Conservation (phyloP, 257 asterid species). For the Petrea volubilis region DNA sequence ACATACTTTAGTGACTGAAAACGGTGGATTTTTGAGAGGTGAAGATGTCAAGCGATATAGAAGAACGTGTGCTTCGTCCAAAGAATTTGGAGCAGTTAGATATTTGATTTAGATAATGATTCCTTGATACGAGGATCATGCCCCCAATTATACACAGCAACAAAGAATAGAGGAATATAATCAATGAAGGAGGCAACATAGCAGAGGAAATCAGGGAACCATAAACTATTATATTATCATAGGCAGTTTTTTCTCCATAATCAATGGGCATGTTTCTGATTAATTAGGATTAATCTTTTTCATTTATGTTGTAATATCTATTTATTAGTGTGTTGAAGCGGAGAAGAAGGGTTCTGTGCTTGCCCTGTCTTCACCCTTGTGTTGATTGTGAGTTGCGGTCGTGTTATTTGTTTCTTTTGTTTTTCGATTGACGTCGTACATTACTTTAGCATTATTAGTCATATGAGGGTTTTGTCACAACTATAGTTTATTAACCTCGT, state of each 20-base stretch:
- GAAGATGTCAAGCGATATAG: too few relatives aligned
- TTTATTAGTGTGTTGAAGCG: conserved; percentile 18
- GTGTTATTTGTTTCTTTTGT: conserved; percentile 18
- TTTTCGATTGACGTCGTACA: conserved; percentile 33
- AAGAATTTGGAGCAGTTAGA: conserved; percentile 14
- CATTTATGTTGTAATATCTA: not conserved
- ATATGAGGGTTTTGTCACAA: conserved; percentile 14
- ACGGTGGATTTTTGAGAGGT: not conserved
- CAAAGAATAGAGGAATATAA: conserved; percentile 17
- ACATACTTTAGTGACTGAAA: not conserved
- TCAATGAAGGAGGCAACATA: too few relatives aligned
- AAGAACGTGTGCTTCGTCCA: conserved; percentile 17
- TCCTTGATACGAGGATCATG: conserved; percentile 31
- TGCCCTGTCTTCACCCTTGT: not conserved
- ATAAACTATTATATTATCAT: not conserved
- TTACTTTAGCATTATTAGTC: conserved; percentile 32
- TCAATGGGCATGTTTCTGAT: conserved; percentile 34
- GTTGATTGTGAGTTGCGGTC: conserved; percentile 21
- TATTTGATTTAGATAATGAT: not conserved
- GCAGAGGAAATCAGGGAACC: conserved; percentile 41
- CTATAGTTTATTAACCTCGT: too few relatives aligned
- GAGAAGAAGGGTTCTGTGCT: conserved; percentile 17
- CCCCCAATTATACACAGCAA: conserved; percentile 16
- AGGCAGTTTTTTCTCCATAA: conserved; percentile 25
- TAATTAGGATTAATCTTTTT: conserved; percentile 23